phyloP scores from a whole-genome alignment of 495 filamentous ascomycete species.

The Lepraria neglecta region DNA sequence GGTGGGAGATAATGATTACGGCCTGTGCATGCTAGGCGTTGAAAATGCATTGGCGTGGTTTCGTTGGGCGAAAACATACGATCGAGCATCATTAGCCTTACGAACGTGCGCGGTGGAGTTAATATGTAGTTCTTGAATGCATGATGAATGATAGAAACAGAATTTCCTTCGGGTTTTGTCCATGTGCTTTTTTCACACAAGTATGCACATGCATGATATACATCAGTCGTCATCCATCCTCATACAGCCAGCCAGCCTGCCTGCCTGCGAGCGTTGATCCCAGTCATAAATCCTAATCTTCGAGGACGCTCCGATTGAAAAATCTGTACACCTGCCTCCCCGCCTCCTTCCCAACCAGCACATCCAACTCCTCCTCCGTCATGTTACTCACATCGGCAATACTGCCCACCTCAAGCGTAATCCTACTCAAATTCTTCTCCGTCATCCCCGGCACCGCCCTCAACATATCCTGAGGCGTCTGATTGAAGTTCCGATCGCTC shows the following conservation, averaged over 20 bases:
- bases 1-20: conserved; percentile 12
- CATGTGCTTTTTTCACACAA: too few relatives aligned
- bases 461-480: conserved; percentile 79
- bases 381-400: conserved; percentile 84
- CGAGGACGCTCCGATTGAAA: conserved; percentile 77
- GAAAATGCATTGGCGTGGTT: neutral
- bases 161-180: too few relatives aligned
- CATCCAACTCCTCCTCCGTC: conserved; percentile 61
- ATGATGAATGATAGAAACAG: neutral
- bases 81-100: conserved; percentile 10
- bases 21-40: conserved; percentile 4
- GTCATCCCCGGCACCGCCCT: conserved; percentile 80
- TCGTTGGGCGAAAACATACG: neutral
- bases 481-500: conserved; percentile 56
- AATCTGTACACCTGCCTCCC: conserved; percentile 73
- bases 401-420: conserved; percentile 68
- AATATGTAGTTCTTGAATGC: neutral
- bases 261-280: neutral
- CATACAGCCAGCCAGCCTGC: conserved; percentile 5
- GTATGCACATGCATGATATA: too few relatives aligned
- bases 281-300: conserved; percentile 30
- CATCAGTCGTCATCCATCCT: conserved; percentile 5
- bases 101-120: neutral
- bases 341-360: conserved; percentile 71
- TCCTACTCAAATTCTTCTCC: conserved; percentile 59